Conservation (phyloP, 306 rosid genomes). For the Alnus rubra region DNA sequence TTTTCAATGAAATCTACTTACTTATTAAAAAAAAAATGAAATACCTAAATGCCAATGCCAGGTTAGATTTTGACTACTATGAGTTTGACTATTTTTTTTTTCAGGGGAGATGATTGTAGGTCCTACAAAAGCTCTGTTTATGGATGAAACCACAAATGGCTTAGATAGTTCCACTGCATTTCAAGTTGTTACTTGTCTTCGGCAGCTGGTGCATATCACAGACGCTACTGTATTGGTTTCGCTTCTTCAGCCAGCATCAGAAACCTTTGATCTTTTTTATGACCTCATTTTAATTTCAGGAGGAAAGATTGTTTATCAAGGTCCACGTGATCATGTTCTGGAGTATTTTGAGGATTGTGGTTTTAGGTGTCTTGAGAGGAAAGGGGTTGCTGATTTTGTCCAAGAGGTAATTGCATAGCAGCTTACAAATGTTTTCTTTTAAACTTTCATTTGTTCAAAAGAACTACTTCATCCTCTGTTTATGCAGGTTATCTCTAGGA, state of each 20-base stretch:
- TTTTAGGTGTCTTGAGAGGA: conserved; percentile 50
- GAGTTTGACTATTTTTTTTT: neutral
- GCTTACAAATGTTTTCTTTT: neutral
- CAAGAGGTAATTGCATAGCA: neutral
- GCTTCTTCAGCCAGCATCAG: conserved; percentile 58
- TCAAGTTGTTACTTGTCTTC: conserved; percentile 9
- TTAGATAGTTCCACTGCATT: conserved; percentile 13
- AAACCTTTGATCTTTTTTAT: conserved; percentile 49
- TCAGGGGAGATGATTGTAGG: conserved; percentile 50
- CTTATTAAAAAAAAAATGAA: no score
- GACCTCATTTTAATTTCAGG: conserved; percentile 43
- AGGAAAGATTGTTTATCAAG: conserved; percentile 47
- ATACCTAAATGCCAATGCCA: neutral
- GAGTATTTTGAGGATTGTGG: conserved; percentile 45
- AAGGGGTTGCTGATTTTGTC: conserved; percentile 33
- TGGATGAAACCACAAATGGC: conserved; percentile 12
- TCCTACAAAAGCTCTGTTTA: conserved; percentile 31
- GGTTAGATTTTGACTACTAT: neutral
- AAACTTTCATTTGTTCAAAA: no score
- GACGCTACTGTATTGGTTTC: conserved; percentile 36
- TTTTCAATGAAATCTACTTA: no score
- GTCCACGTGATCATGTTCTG: conserved; percentile 41
- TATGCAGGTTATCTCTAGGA: no score
- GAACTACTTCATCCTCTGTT: no score
- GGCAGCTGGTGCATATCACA: neutral